Evolutionary conservation across 2,329 filamentous ascomycete species (phyloP), one percentile per base, ranked within the genome.

Genomic region (Monosporascus sp.): DNA sequence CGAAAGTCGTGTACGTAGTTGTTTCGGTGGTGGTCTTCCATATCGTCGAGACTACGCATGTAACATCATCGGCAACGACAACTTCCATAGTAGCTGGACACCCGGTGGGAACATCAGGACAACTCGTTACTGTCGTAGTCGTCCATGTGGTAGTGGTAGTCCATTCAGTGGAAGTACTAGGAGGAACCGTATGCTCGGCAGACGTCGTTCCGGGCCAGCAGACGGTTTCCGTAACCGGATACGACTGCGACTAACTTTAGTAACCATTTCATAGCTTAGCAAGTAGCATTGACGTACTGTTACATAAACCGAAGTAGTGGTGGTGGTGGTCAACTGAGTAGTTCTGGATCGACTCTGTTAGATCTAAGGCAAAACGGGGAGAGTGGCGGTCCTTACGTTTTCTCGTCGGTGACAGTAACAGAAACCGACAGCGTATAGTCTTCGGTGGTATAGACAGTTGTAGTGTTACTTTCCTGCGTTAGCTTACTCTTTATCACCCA

Each of bases 401-500:
- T 42, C 17, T 47, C 25, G 9, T 58, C 50, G 8, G 47, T 56
- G 14, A 58, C 37, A 7, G 56, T 58, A 17, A 51, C 34, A 14
- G 52, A 51, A 3, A 47, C 47, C 22, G 50, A 52, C 18, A 25
- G 45, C 31, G 51, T 59, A 48, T 49, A 39, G 45, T 54, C 48
- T 17, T 52, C 36, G 3, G 39, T 57, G 20, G 53, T 27, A 31
- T 34, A 52, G 14, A 52, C 44, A 25, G 57, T 60, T 25, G 54
- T 36, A 18, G 58, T 57, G 17, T 57, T 55, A 42, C 42, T 46
- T 41, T 52, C 41, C 6, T 58, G 48, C 20, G 55, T 60, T 41
- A 59, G 44, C 7, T 58, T 60, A 45, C 57, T 62, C 25, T 14
- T 27, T 39, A 47, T 55, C 56, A 27, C 49, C 57, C 31, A 51